A percentile compares a stretch with the other conserved stretches of the same genome.
phyloP scores from a whole-genome alignment of 1,284 basidiomycete species.

The Nidula niveotomentosa region DNA sequence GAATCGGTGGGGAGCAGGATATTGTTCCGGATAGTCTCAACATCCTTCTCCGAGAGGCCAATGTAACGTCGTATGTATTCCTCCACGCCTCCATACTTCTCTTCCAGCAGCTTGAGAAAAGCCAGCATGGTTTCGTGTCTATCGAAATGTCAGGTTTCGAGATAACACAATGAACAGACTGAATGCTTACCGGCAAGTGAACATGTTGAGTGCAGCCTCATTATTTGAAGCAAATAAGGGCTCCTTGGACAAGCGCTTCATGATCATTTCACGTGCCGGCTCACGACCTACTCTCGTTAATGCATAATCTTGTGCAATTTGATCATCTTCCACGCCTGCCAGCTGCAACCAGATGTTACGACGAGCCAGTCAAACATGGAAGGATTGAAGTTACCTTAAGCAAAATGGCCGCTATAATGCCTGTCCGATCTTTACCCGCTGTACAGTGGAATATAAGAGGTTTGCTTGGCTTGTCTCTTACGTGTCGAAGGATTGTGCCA shows the following conservation, averaged over 20 bases:
- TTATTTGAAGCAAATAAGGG: slow-evolving; percentile 70
- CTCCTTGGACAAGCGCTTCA: slow-evolving; percentile 63
- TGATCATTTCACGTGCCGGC: slow-evolving; percentile 67
- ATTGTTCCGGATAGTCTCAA: slow-evolving; percentile 58
- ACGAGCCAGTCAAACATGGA: not conserved
- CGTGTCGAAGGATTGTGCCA: slow-evolving; percentile 63
- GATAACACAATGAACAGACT: slow-evolving; percentile 2
- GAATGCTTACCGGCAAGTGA: slow-evolving; percentile 61
- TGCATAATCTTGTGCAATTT: slow-evolving; percentile 72
- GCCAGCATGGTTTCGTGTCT: slow-evolving; percentile 74
- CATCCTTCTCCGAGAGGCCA: slow-evolving; percentile 58
- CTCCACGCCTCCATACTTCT: slow-evolving; percentile 68
- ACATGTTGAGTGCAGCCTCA: slow-evolving; percentile 75
- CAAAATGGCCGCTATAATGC: slow-evolving; percentile 71
- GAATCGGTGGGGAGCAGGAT: slow-evolving; percentile 37
- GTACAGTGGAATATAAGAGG: slow-evolving; percentile 76
- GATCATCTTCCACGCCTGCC: slow-evolving; percentile 61
- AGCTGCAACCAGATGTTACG: slow-evolving; percentile 40
- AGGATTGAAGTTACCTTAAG: slow-evolving; percentile 50
- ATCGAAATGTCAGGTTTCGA: not conserved
- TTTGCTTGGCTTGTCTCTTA: slow-evolving; percentile 65
- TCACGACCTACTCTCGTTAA: slow-evolving; percentile 75
- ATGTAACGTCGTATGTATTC: slow-evolving; percentile 55
- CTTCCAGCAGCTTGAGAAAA: slow-evolving; percentile 56
- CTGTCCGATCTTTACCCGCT: slow-evolving; percentile 81